phyloP scores from a whole-genome alignment of 2,329 filamentous ascomycete genomes.

The Iodosphaeria phyllophila region DNA sequence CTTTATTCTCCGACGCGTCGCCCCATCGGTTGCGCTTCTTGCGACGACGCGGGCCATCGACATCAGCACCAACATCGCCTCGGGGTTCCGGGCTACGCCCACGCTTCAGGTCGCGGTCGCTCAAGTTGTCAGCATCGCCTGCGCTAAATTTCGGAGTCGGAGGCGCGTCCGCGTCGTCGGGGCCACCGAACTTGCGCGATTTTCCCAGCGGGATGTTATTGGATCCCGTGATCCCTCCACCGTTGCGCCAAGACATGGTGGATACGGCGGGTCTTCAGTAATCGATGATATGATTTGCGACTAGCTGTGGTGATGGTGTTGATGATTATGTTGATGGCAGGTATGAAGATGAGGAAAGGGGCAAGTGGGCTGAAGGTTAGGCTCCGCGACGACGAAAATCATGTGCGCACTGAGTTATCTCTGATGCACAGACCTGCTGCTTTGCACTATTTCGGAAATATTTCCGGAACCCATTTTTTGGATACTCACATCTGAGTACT shows the following conservation, averaged over 20 bases:
- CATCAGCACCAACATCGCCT: conserved; percentile 44
- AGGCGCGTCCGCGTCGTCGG: conserved; percentile 19
- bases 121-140: conserved; percentile 23
- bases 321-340: too few relatives aligned
- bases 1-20: conserved; percentile 94
- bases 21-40: conserved; percentile 99
- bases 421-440: too few relatives aligned
- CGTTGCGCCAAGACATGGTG: conserved; percentile 46
- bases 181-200: conserved; percentile 59
- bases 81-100: conserved; percentile 80
- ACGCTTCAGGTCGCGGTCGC: conserved; percentile 50
- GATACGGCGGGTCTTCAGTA: too few relatives aligned
- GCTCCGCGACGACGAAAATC: too few relatives aligned
- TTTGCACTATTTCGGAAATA: too few relatives aligned
- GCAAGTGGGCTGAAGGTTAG: too few relatives aligned
- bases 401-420: too few relatives aligned
- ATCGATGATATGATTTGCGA: too few relatives aligned
- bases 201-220: conserved; percentile 95
- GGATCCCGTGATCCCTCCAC: conserved; percentile 89
- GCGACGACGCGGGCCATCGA: conserved; percentile 68
- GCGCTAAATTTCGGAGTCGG: conserved; percentile 9
- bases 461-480: too few relatives aligned
- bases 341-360: too few relatives aligned
- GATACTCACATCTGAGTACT: too few relatives aligned
- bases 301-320: too few relatives aligned